Conservation (phyloP, 1,284 basidiomycete species). For the Chalciporus piperatoides region DNA sequence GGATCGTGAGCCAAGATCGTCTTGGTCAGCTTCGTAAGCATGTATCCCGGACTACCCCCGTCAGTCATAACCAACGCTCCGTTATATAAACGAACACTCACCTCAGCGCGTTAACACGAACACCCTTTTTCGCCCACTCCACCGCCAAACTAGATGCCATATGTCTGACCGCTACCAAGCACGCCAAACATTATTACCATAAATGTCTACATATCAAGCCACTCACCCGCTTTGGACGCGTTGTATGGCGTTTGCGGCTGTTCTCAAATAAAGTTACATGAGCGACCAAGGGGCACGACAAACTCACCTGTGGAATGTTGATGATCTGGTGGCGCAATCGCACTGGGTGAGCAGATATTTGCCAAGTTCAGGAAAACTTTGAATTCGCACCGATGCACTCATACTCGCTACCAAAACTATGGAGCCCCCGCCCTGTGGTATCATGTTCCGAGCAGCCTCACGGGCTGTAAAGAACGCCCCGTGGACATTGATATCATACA, state of each 20-base stretch:
- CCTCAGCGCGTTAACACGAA: conserved; percentile 81
- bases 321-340: conserved; percentile 55
- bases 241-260: conserved; percentile 95
- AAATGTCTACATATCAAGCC: background rate
- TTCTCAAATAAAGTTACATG: conserved; percentile 2
- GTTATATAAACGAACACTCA: conserved; percentile 24
- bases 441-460: conserved; percentile 84
- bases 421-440: conserved; percentile 70
- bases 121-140: conserved; percentile 84
- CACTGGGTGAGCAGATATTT: conserved; percentile 11
- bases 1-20: conserved; percentile 71
- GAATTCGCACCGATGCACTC: conserved; percentile 54
- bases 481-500: conserved; percentile 93
- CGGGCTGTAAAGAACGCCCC: conserved; percentile 92
- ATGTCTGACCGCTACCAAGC: conserved; percentile 70
- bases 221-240: conserved; percentile 81
- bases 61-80: conserved; percentile 3
- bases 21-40: conserved; percentile 83
- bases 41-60: conserved; percentile 73
- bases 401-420: conserved; percentile 90
- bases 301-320: conserved; percentile 72
- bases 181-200: conserved; percentile 9
- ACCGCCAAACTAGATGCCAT: conserved; percentile 85
- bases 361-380: no score
- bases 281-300: background rate